Base-by-base conservation (phyloP, 345 rosid species). In the Pelargonium nanum region DNA sequence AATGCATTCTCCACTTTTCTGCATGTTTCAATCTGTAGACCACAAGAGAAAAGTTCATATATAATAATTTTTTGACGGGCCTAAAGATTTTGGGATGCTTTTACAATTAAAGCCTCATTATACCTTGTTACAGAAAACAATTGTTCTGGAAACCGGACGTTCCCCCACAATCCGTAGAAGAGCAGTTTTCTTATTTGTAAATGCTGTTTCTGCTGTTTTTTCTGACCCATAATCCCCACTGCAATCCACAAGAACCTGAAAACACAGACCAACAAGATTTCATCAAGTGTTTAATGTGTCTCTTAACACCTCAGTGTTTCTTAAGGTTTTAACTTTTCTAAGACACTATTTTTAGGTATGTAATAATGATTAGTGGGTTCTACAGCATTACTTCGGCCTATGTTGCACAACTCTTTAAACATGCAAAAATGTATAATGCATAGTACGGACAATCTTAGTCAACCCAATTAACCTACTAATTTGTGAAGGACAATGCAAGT, bases 81-180 rank as follows among this genome's bases (percentile, higher is more conserved):
- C 25, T 17, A 20, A n/a, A n/a, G n/a, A 44, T 51, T 8, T 32
- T 23, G 8, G 10, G 55, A 48, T 20, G 40, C 21, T 20, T 45
- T 21, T 24, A n/a, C 64, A 69, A 58, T 53, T 60, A 52, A 56
- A 40, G 26, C 1, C 13, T 26, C 59, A 23, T 13, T 55, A 19
- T 61, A 85, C 98, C 91, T 87, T 92, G 74, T 92, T 89, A 64
- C 95, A 89, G 78, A 89, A 92, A 65, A 92, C 67, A 63, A 92
- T 89, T 6, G 95, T 83, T 78, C 83, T 92, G 26, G 81, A 26
- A 69, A 83, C 93, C 24, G 86, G 83, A 40, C 53, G 78, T 59
- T 77, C 80, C 70, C 78, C 89, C 58, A 72, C 70, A 19, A 92
- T 74, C 83, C 80, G 84, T 72, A 89, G 66, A 56, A 92, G 91